Percentiles rank a stretch among this genome's conserved stretches.
These are phyloP conservation scores for Botryococcus braunii DNA, from an alignment of 163 green algal species.

Conservation along the genomic window DNA sequence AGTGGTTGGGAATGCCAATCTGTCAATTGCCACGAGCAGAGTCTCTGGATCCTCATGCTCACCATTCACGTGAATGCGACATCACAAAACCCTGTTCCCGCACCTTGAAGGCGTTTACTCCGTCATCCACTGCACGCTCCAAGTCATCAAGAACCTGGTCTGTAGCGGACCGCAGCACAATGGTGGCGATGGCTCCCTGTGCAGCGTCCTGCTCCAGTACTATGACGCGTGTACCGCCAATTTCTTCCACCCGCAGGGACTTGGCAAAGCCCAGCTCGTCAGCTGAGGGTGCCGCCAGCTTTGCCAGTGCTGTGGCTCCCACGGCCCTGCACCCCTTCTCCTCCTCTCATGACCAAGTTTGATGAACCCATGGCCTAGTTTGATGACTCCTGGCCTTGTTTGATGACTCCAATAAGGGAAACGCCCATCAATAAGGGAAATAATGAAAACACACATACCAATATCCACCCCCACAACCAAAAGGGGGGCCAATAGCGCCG, in stretches of 20 bases:
- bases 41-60: too few species aligned
- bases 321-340: slow-evolving; percentile 49
- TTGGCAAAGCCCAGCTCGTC: slow-evolving; percentile 88
- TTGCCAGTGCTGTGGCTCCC: slow-evolving; percentile 65
- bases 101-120: slow-evolving; percentile 93
- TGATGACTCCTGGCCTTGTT: too few species aligned
- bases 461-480: too few species aligned
- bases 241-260: slow-evolving; percentile 62
- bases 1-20: too few species aligned
- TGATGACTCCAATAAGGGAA: too few species aligned
- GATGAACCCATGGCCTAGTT: too few species aligned
- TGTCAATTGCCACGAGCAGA: too few species aligned
- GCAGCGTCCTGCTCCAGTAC: slow-evolving; percentile 55
- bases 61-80: too few species aligned
- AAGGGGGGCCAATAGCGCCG: too few species aligned
- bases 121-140: slow-evolving; percentile 92
- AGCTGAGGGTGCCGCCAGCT: slow-evolving; percentile 53
- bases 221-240: slow-evolving; percentile 79
- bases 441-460: too few species aligned
- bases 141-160: slow-evolving; percentile 92
- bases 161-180: slow-evolving; percentile 85
- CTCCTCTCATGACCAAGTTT: neutral
- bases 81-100: neutral
- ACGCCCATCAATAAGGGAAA: too few species aligned
- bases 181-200: slow-evolving; percentile 59